Evolutionary conservation across 1,139 yeast species (phyloP).

Genomic region (Scheffersomyces illinoinensis): DNA sequence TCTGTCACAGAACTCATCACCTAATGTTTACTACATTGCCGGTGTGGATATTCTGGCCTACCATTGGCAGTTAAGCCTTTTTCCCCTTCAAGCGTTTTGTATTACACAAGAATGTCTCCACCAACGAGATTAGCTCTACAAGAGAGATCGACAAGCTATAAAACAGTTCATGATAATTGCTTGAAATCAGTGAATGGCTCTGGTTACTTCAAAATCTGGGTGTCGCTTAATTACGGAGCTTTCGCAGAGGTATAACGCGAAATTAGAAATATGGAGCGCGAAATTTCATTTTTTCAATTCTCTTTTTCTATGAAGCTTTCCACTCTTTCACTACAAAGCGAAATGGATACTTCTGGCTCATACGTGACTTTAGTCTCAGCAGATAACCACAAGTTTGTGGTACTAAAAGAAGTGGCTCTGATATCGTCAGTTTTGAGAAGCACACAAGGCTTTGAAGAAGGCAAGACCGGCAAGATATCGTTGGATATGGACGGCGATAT

Average conservation of each 20-base stretch:
- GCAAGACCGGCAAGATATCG: slow-evolving; percentile 49
- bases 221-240: background rate
- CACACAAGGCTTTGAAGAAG: slow-evolving; percentile 62
- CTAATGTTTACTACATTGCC: slow-evolving; percentile 38
- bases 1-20: slow-evolving; percentile 37
- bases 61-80: slow-evolving; percentile 86
- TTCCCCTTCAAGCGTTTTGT: slow-evolving; percentile 34
- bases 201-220: no score
- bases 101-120: slow-evolving; percentile 36
- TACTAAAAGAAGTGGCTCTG: slow-evolving; percentile 76
- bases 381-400: slow-evolving; percentile 66
- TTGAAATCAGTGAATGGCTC: background rate
- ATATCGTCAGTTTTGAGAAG: slow-evolving; percentile 79
- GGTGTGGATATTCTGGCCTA: slow-evolving; percentile 37
- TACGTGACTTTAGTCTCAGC: slow-evolving; percentile 73
- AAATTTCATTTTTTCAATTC: background rate
- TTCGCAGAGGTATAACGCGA: background rate
- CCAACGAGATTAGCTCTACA: slow-evolving; percentile 16
- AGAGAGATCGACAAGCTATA: no score
- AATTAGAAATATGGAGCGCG: slow-evolving; percentile 4
- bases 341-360: background rate
- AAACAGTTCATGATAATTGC: background rate
- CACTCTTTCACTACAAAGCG: background rate
- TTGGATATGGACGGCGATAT: slow-evolving; percentile 73
- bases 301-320: background rate